A percentile compares a stretch with the other conserved stretches of the same genome.
phyloP scores from a whole-genome alignment of 2,329 filamentous ascomycete genomes.

The Hypoxylon sp. region DNA sequence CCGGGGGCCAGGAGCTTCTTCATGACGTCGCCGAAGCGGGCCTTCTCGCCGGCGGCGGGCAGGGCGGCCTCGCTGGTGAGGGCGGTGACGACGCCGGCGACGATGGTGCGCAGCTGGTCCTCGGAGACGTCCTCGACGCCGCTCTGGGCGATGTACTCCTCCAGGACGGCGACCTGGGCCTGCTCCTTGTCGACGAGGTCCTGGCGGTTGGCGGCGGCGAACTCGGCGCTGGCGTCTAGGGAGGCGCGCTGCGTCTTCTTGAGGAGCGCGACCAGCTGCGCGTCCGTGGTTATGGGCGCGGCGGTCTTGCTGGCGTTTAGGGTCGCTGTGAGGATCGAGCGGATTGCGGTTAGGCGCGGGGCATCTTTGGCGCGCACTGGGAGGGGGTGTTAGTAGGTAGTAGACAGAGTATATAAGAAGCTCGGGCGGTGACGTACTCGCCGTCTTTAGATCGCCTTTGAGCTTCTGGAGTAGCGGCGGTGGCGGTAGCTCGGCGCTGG shows the following conservation, averaged over 20 bases:
- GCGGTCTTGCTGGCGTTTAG: conserved; percentile 81
- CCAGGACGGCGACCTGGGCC: conserved; percentile 72
- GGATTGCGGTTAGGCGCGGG: conserved; percentile 75
- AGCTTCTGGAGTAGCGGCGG: conserved; percentile 66
- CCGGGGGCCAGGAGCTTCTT: conserved; percentile 67
- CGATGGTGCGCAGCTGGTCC: conserved; percentile 68
- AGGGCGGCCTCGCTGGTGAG: conserved; percentile 60
- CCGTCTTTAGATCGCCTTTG: conserved; percentile 72
- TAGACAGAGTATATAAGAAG: too few relatives aligned
- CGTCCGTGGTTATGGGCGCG: conserved; percentile 76
- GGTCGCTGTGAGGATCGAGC: conserved; percentile 75
- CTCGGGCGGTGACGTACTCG: conserved; percentile 54
- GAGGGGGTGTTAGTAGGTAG: conserved; percentile 1
- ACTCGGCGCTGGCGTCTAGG: conserved; percentile 72
- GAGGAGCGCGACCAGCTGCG: conserved; percentile 75
- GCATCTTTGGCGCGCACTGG: conserved; percentile 71
- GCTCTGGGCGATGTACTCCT: conserved; percentile 72
- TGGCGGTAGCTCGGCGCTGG: conserved; percentile 41
- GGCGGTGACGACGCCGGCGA: conserved; percentile 64
- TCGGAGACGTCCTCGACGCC: conserved; percentile 69
- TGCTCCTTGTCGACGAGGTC: conserved; percentile 80
- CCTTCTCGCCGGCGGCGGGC: conserved; percentile 57
- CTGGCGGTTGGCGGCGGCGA: conserved; percentile 70
- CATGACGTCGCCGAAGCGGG: conserved; percentile 71
- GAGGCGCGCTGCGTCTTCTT: conserved; percentile 71